Conservation (phyloP, 2,329 filamentous ascomycete genomes). For the Colletotrichum viniferum region DNA sequence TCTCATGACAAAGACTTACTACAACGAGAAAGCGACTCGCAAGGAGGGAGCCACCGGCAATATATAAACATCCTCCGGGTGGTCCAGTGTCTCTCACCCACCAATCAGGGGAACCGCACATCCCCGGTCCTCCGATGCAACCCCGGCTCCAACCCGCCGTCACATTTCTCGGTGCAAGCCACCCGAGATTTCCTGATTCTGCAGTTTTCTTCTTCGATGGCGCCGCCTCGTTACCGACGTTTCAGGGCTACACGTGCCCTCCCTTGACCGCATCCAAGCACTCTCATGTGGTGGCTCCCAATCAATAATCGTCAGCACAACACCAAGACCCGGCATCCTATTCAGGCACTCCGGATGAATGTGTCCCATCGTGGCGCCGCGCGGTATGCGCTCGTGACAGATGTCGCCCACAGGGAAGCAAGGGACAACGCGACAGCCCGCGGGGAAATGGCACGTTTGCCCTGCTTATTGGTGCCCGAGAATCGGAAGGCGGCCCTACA, state of each 20-base stretch:
- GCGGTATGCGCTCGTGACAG: constrained; percentile 1
- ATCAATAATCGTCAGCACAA: neutral
- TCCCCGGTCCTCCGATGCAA: constrained; percentile 4
- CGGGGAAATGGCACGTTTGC: neutral
- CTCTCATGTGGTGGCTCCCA: neutral
- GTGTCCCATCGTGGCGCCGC: neutral
- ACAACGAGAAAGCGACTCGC: neutral
- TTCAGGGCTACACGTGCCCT: neutral
- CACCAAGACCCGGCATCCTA: neutral
- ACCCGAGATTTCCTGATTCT: constrained; percentile 21
- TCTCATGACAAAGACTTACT: neutral
- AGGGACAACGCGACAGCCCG: neutral
- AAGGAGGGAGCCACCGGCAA: neutral
- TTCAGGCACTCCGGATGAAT: constrained; percentile 20
- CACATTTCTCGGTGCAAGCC: constrained; percentile 10
- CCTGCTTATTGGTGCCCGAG: neutral
- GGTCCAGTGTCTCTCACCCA: neutral
- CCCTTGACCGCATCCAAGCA: neutral
- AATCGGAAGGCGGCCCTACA: neutral
- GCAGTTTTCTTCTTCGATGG: neutral
- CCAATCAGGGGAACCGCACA: neutral
- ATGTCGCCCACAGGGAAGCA: neutral
- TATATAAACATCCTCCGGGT: neutral
- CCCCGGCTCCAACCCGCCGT: neutral
- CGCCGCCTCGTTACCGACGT: neutral